Conservation (phyloP, 140 eudicot species). For the Oenanthe javanica region DNA sequence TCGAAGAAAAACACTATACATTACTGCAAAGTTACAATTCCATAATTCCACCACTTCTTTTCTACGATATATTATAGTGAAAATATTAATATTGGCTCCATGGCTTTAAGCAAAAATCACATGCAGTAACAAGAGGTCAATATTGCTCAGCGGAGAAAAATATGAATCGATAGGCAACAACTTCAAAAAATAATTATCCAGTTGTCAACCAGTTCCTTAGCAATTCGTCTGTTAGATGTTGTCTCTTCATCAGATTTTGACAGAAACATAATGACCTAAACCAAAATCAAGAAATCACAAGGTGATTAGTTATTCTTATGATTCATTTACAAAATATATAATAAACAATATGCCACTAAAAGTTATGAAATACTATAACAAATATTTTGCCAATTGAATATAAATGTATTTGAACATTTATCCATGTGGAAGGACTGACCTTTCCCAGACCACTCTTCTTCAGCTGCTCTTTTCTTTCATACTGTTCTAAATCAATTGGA, state of each 20-base stretch:
- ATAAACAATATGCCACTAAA: not conserved
- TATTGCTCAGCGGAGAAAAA: not conserved
- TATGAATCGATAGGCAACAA: not conserved
- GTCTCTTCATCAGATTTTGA: conserved; percentile 96
- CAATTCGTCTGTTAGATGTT: conserved; percentile 78
- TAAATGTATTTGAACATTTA: not conserved
- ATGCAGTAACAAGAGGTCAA: not conserved
- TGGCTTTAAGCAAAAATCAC: not conserved
- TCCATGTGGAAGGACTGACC: conserved; percentile 24
- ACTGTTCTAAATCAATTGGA: conserved; percentile 79
- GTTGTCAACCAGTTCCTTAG: conserved; percentile 91
- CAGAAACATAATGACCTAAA: conserved; percentile 88
- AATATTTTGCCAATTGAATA: not conserved
- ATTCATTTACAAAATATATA: not conserved
- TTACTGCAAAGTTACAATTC: not conserved
- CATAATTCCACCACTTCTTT: not conserved
- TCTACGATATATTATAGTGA: not conserved
- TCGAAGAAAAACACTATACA: too few species aligned
- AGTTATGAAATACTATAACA: not conserved
- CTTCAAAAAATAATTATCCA: conserved; percentile 42
- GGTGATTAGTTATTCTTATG: not conserved
- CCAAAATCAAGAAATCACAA: not conserved
- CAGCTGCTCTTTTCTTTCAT: conserved; percentile 76
- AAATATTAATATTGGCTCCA: not conserved
- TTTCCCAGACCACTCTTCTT: conserved; percentile 33